A percentile compares a stretch with the other conserved stretches of the same genome.
Conservation (phyloP, 1,284 basidiomycete species). For the Ustilago tritici region DNA sequence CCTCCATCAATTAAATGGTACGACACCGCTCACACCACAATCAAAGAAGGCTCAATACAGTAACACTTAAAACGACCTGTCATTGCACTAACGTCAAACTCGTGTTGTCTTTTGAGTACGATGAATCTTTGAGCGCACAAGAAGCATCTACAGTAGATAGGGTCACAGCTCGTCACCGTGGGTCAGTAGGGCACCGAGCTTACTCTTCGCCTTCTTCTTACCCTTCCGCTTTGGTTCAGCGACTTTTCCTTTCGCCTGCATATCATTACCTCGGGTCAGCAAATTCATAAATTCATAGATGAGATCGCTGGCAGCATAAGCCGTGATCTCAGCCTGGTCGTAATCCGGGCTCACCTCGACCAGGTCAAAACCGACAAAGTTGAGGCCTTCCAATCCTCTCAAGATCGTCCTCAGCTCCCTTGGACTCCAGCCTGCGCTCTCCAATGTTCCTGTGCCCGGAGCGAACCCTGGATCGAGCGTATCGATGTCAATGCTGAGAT, state of each 20-base stretch:
- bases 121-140: too few species aligned
- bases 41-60: background rate
- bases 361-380: constrained; percentile 61
- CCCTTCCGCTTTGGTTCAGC: constrained; percentile 30
- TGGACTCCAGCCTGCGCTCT: constrained; percentile 56
- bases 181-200: constrained; percentile 18
- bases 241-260: constrained; percentile 22
- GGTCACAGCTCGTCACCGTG: constrained; percentile 29
- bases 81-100: too few species aligned
- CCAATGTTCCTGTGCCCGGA: constrained; percentile 57
- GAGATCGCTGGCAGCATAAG: constrained; percentile 56
- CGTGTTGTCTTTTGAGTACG: too few species aligned
- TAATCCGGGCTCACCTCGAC: constrained; percentile 59
- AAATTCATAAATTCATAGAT: constrained; percentile 59
- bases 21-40: background rate
- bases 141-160: background rate
- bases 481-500: constrained; percentile 60
- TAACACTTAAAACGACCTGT: too few species aligned
- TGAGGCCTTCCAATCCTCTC: constrained; percentile 50
- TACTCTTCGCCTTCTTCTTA: constrained; percentile 21
- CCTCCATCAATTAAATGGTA: background rate
- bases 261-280: constrained; percentile 22
- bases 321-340: constrained; percentile 59
- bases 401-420: constrained; percentile 55
- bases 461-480: constrained; percentile 60